Evolutionary conservation across 2,329 filamentous ascomycete genomes (phyloP), one percentile per base, ranked within the genome.

Genomic region (Aurifilum marmelostoma): DNA sequence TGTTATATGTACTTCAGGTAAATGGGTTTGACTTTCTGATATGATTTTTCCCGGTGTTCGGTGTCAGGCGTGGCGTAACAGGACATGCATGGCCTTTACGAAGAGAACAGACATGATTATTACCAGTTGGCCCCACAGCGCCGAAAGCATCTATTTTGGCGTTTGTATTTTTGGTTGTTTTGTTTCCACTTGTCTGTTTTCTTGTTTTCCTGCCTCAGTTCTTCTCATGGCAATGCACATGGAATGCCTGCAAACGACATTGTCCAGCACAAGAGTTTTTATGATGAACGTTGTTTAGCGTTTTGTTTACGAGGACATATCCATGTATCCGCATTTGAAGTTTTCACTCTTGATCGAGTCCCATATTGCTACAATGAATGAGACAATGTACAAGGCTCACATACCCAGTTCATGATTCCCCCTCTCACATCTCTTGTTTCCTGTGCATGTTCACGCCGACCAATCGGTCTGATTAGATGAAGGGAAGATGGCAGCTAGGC

Each of bases 91-190:
- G 21, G 18, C 14, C 29, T 34, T 34, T 12, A 50, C 29, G 32
- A 62, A 61, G 27, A 43, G 43, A 39, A 67, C 65, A 54, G 65
- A 39, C 54, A 50, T 34, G 7, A 41, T 41, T 24, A 47, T 58
- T 29, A 43, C 58, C 60, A 27, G 27, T 34, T 27, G 59, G 66
- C 59, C 56, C 27, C 58, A 63, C 59, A 63, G 66, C 41, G 59
- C 47, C 59, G 29, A 14, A 8, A 67, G 60, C 65, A 67, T 63
- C 41, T 63, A n/a, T n/a, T 14, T 24, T 14, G 61, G 61, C 61
- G 61, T 63, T 34, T 63, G 16, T 8, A 34, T 34, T 34, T 8
- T 34, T 34, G 34, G 8, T n/a, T n/a, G n/a, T n/a, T n/a, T n/a
- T 34, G 34, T 59, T 8, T 43, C 7, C 18, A 29, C 39, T 29